Conservation (phyloP, 495 filamentous ascomycete species). For the Paragyromitra xinjiangensis region DNA sequence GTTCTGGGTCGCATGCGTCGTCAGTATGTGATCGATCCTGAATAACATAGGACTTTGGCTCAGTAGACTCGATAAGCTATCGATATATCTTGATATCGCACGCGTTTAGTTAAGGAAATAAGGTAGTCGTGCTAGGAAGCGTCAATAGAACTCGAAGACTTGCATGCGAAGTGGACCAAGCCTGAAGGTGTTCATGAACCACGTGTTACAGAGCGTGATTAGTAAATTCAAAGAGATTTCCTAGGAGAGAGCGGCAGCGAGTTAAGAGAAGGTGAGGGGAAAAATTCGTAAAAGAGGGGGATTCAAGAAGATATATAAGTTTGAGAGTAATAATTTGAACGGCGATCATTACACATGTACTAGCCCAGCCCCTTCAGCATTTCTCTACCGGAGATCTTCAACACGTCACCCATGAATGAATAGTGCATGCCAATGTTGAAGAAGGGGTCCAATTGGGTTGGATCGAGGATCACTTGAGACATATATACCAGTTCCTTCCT, state of each 20-base stretch:
- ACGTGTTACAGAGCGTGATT: not conserved
- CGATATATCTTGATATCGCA: no score
- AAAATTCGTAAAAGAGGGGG: not conserved
- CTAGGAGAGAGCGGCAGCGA: not conserved
- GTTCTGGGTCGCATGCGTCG: no score
- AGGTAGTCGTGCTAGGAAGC: not conserved
- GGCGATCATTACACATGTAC: not conserved
- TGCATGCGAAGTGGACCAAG: not conserved
- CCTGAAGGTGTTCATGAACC: not conserved
- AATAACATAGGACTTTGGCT: no score
- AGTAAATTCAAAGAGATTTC: not conserved
- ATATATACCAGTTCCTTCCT: not conserved
- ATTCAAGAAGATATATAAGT: not conserved
- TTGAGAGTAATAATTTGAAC: not conserved
- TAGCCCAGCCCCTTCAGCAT: not conserved
- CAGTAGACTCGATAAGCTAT: no score
- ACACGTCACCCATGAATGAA: not conserved
- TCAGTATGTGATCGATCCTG: no score
- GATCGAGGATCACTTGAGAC: not conserved
- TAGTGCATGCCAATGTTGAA: not conserved
- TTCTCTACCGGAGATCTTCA: not conserved
- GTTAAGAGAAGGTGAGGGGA: not conserved
- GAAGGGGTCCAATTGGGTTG: not conserved
- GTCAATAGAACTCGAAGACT: not conserved
- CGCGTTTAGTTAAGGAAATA: not conserved